Evolutionary conservation across 257 asterid species (phyloP).

Genomic region (Petunia axillaris): DNA sequence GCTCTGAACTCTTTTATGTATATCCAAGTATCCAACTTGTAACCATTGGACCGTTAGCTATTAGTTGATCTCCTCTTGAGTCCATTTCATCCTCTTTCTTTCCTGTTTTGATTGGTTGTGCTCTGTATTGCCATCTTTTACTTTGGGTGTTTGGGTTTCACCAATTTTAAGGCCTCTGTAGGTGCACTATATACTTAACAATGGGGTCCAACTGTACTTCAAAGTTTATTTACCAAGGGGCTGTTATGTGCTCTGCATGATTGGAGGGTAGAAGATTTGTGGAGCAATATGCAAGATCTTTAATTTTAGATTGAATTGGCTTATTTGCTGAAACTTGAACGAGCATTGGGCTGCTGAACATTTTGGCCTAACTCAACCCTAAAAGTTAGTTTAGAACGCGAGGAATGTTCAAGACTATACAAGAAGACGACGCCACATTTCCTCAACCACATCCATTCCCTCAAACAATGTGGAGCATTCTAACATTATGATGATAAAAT

Average conservation of each 20-base stretch:
- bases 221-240: background rate
- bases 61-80: slow-evolving; percentile 3
- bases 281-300: background rate
- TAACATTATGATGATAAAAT: background rate
- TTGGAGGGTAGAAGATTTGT: background rate
- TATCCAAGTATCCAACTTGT: background rate
- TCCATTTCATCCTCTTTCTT: slow-evolving; percentile 22
- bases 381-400: background rate
- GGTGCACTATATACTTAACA: background rate
- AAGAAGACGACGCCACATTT: background rate
- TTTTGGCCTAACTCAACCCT: background rate
- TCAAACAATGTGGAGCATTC: background rate
- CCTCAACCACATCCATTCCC: background rate
- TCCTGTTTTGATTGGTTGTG: background rate
- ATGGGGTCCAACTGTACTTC: background rate
- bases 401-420: slow-evolving; percentile 12
- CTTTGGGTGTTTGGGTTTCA: background rate
- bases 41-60: background rate
- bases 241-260: background rate
- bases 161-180: background rate
- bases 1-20: background rate
- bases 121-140: slow-evolving; percentile 17
- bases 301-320: background rate
- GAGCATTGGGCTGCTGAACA: background rate
- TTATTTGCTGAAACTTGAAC: background rate